Evolutionary conservation across 2,329 filamentous ascomycete genomes (phyloP), one percentile per base, ranked within the genome.

Genomic region (Dactylella cylindrospora): DNA sequence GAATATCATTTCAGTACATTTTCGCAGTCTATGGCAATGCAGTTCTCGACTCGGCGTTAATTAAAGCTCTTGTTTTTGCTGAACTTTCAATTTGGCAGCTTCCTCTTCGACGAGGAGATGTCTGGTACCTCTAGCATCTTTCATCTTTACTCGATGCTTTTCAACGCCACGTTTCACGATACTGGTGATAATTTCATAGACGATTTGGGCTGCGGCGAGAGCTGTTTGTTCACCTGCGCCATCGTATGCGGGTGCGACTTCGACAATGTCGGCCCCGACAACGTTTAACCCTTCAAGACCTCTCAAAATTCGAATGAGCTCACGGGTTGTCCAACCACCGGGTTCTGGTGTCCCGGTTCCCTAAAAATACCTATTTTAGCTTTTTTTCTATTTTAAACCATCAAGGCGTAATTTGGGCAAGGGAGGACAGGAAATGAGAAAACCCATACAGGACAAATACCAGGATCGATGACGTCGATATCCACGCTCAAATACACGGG

Each of bases 341-440:
- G 89, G 86, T 75, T 95, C 90, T 0, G 90, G 90, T 0, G 90
- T 95, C 1, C 90, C 90, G 0, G 89, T 95, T 1, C 85, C 88
- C 0, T 88, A 88, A 31, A 15, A 32, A 15, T 4, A 29, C 13
- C 5, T n/a, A 9, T 22, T 19, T 46, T 13, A 41, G 38, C 17
- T 5, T 12, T 35, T 7, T 12, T 15, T 35, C n/a, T 35, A 5
- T n/a, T n/a, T n/a, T 45, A 8, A 45, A 43, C 22, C 10, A 13
- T 32, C 6, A 22, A 12, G 12, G 13, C 7, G 19, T 3, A 13
- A 15, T 10, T n/a, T 19, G 26, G 3, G 39, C n/a, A 22, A 43
- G 7, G 17, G 9, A 40, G 26, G 13, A 20, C 2, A 23, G 19
- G 4, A 20, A 20, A 32, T 38, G 33, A 74, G 74, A 5, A 83